Evolutionary conservation across 768 basidiomycete genomes (phyloP).

Genomic region (Pleurotus djamor): DNA sequence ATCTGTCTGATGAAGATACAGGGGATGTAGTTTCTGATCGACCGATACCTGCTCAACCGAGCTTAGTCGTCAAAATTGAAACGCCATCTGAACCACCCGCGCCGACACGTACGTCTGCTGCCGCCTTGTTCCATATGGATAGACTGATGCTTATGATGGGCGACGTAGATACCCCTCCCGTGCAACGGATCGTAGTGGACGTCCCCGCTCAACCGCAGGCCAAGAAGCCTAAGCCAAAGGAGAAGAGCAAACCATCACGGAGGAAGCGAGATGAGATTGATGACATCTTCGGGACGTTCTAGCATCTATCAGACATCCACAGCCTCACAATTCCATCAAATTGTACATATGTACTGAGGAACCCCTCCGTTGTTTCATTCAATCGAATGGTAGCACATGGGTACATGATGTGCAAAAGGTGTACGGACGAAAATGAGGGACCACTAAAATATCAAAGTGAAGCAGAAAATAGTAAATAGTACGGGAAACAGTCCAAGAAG

Average conservation of each 20-base stretch:
- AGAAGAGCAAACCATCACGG: slow-evolving; percentile 35
- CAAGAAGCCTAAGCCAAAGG: neutral
- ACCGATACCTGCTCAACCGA: too few species aligned
- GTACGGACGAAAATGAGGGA: neutral
- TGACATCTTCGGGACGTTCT: slow-evolving; percentile 53
- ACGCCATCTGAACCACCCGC: too few species aligned
- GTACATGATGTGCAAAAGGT: neutral
- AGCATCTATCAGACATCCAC: neutral
- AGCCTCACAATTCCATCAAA: neutral
- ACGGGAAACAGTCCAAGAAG: slow-evolving; percentile 9
- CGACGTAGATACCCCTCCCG: neutral
- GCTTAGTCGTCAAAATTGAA: too few species aligned
- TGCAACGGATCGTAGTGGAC: neutral
- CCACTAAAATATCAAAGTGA: neutral
- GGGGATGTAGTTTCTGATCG: neutral
- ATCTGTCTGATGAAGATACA: neutral
- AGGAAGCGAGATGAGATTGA: slow-evolving; percentile 59
- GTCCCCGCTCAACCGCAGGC: neutral
- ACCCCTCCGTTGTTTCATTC: slow-evolving; percentile 2
- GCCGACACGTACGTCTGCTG: too few species aligned
- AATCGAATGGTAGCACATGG: slow-evolving; percentile 5
- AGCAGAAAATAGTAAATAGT: slow-evolving; percentile 5
- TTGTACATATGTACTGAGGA: too few species aligned
- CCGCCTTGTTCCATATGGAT: too few species aligned
- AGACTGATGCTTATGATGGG: neutral